phyloP scores from a whole-genome alignment of 495 filamentous ascomycete genomes.

The Filosporella fistucella region DNA sequence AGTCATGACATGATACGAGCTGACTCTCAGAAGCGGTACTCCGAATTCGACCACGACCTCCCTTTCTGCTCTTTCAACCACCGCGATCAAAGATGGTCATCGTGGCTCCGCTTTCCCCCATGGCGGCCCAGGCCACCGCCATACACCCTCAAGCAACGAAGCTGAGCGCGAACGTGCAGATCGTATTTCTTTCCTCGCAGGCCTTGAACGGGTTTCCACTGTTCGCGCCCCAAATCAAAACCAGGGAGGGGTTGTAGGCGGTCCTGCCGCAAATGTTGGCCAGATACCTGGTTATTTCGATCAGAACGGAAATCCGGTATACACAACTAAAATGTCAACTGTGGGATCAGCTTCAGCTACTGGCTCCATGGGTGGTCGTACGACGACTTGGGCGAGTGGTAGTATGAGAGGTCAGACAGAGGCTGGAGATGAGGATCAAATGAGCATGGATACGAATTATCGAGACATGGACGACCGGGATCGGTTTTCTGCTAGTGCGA shows the following conservation, averaged over 20 bases:
- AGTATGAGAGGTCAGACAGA: constrained; percentile 47
- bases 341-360: constrained; percentile 81
- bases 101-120: constrained; percentile 60
- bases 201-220: constrained; percentile 73
- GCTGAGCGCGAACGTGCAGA: constrained; percentile 89
- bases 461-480: constrained; percentile 40
- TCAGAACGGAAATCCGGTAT: constrained; percentile 49
- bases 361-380: constrained; percentile 59
- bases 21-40: constrained; percentile 60
- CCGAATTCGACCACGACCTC: constrained; percentile 84
- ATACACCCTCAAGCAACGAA: constrained; percentile 59
- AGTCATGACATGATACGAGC: constrained; percentile 5
- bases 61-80: constrained; percentile 81
- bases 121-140: constrained; percentile 48
- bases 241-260: constrained; percentile 22
- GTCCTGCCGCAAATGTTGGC: constrained; percentile 35
- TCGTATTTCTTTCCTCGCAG: constrained; percentile 86
- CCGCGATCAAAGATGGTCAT: constrained; percentile 91
- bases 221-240: constrained; percentile 40
- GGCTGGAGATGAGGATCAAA: constrained; percentile 48
- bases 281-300: constrained; percentile 63
- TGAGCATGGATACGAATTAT: constrained; percentile 51
- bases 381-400: constrained; percentile 64
- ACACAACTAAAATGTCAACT: constrained; percentile 66
- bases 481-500: constrained; percentile 31